Evolutionary conservation across 768 basidiomycete genomes (phyloP).

Genomic region (Phylloporus rhodoxanthus): DNA sequence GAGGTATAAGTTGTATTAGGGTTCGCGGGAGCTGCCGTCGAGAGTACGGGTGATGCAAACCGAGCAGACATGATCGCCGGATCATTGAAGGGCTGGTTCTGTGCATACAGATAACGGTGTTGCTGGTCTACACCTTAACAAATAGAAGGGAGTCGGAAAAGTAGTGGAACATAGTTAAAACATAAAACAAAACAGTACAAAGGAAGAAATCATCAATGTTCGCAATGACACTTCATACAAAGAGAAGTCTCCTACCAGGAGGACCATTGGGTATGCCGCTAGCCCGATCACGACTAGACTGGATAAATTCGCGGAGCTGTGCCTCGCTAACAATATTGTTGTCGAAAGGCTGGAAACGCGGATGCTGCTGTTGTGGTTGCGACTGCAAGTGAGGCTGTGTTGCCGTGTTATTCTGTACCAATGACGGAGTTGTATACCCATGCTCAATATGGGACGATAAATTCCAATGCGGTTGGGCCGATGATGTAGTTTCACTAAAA

Average conservation of each 20-base stretch:
- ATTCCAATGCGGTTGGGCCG: slow-evolving; percentile 42
- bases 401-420: slow-evolving; percentile 42
- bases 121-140: slow-evolving; percentile 33
- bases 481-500: slow-evolving; percentile 34
- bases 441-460: slow-evolving; percentile 37
- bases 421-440: slow-evolving; percentile 43
- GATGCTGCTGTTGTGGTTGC: slow-evolving; percentile 30
- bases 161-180: slow-evolving; percentile 20
- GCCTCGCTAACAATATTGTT: slow-evolving; percentile 58
- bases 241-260: slow-evolving; percentile 46
- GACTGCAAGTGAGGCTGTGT: slow-evolving; percentile 30
- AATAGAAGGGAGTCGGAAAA: slow-evolving; percentile 13
- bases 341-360: slow-evolving; percentile 54
- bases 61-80: slow-evolving; percentile 79
- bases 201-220: slow-evolving; percentile 31
- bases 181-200: slow-evolving; percentile 22
- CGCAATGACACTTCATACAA: slow-evolving; percentile 31
- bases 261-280: slow-evolving; percentile 29
- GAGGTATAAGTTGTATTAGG: slow-evolving; percentile 10
- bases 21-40: slow-evolving; percentile 12
- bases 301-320: slow-evolving; percentile 71
- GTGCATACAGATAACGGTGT: slow-evolving; percentile 30
- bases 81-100: slow-evolving; percentile 54
- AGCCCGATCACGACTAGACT: slow-evolving; percentile 58
- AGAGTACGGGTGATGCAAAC: slow-evolving; percentile 41